Evolutionary conservation across 2,329 filamentous ascomycete genomes (phyloP).

Genomic region (Alternaria solani): DNA sequence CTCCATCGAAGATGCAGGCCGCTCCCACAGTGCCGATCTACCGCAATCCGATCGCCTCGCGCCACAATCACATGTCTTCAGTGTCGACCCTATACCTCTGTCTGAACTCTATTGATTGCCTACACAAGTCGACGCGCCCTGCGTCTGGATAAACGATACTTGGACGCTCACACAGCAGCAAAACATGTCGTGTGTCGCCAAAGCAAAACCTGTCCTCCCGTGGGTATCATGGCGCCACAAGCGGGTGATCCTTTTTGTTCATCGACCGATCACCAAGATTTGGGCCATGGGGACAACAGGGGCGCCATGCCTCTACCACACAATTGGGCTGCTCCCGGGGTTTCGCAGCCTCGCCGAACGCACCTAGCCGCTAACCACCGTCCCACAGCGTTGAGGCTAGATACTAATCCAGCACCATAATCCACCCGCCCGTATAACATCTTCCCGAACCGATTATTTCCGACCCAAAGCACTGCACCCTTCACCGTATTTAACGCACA

Average conservation of each 20-base stretch:
- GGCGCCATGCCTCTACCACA: background rate
- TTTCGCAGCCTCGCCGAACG: background rate
- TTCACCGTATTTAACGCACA: background rate
- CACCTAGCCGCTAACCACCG: background rate
- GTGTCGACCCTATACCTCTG: background rate
- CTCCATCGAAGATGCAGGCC: slow-evolving; percentile 11
- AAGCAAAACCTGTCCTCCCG: background rate
- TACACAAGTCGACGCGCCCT: background rate
- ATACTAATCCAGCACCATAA: background rate
- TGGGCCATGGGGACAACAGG: background rate
- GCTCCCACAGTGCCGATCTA: slow-evolving; percentile 6
- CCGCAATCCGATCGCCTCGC: slow-evolving; percentile 5
- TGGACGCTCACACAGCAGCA: background rate
- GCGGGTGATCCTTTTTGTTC: background rate
- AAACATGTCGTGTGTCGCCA: background rate
- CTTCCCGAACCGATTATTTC: background rate
- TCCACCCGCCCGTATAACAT: slow-evolving; percentile 1
- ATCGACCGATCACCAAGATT: slow-evolving; percentile 14
- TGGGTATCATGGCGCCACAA: background rate
- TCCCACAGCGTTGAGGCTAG: background rate
- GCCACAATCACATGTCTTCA: background rate
- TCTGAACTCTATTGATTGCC: background rate
- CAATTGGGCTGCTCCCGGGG: background rate
- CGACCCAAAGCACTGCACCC: background rate
- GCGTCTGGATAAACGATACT: background rate